These are phyloP conservation scores for Pythium phragmiticola DNA, from an alignment of 352 stramenopile species.

Conservation along the genomic window DNA sequence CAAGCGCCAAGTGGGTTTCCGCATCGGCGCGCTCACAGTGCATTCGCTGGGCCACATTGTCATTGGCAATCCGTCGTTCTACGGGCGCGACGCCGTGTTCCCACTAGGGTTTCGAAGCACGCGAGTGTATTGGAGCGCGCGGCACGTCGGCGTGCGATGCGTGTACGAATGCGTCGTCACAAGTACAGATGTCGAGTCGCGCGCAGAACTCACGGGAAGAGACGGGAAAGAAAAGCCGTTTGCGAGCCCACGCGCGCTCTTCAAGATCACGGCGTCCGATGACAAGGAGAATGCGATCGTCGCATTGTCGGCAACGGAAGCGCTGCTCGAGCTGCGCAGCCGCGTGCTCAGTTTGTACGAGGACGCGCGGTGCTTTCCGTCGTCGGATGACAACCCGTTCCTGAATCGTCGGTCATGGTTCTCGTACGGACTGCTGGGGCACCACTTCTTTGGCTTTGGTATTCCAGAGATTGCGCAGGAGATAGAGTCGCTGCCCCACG, in stretches of 20 bases:
- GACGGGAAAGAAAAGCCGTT: constrained; percentile 20
- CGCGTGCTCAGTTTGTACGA: constrained; percentile 77
- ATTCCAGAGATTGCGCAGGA: constrained; percentile 60
- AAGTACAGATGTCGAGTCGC: constrained; percentile 66
- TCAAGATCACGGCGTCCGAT: constrained; percentile 79
- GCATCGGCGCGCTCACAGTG: constrained; percentile 74
- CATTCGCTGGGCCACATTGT: constrained; percentile 81
- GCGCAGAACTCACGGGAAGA: constrained; percentile 29
- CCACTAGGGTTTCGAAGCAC: constrained; percentile 89
- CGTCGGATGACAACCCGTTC: constrained; percentile 68
- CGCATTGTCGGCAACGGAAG: constrained; percentile 60
- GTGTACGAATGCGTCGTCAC: constrained; percentile 92
- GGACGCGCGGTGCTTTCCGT: constrained; percentile 31
- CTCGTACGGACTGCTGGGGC: constrained; percentile 69
- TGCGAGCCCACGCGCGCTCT: constrained; percentile 40
- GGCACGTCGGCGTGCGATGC: constrained; percentile 53
- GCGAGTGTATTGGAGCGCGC: constrained; percentile 92
- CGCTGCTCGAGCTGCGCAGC: constrained; percentile 66
- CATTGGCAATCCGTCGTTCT: constrained; percentile 81
- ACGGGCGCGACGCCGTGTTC: constrained; percentile 85
- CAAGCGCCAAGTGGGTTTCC: constrained; percentile 59
- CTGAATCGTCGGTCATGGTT: constrained; percentile 76
- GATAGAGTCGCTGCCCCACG: constrained; percentile 74
- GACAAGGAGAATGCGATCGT: constrained; percentile 65
- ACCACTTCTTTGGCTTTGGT: constrained; percentile 85